Evolutionary conservation across 352 stramenopile species (phyloP).

Genomic region (Globisporangium middletonii): DNA sequence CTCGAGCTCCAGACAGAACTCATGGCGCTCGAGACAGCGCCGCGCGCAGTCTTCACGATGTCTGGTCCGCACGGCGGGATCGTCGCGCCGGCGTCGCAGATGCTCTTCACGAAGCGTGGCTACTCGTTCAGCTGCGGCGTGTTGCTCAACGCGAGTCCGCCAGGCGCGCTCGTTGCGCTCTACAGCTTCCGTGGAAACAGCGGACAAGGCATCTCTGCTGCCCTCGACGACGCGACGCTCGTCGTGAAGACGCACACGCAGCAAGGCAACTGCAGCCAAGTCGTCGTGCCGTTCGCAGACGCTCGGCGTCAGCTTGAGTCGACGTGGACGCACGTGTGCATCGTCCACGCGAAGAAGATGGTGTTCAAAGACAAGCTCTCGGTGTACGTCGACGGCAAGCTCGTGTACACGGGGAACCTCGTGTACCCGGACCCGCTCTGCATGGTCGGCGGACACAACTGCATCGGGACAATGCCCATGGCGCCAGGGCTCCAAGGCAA

Average conservation of each 20-base stretch:
- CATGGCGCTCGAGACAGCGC: slow-evolving; percentile 43
- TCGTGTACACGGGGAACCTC: slow-evolving; percentile 58
- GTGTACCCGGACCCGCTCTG: slow-evolving; percentile 64
- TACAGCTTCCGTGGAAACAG: slow-evolving; percentile 76
- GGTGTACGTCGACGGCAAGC: slow-evolving; percentile 58
- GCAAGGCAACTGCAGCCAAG: slow-evolving; percentile 38
- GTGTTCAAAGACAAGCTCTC: slow-evolving; percentile 85
- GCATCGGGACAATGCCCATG: slow-evolving; percentile 54
- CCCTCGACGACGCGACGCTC: slow-evolving; percentile 46
- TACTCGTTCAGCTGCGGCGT: slow-evolving; percentile 72
- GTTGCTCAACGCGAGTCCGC: slow-evolving; percentile 24
- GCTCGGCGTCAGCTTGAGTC: slow-evolving; percentile 42
- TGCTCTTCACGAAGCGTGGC: slow-evolving; percentile 67
- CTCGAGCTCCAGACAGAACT: slow-evolving; percentile 57
- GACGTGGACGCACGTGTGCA: slow-evolving; percentile 64
- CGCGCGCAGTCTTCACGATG: slow-evolving; percentile 71
- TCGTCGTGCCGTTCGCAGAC: slow-evolving; percentile 51
- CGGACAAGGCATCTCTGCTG: slow-evolving; percentile 61
- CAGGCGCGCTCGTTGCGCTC: slow-evolving; percentile 26
- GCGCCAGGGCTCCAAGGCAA: slow-evolving; percentile 50
- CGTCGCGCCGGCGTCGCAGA: slow-evolving; percentile 45
- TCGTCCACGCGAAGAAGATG: slow-evolving; percentile 86
- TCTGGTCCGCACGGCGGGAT: slow-evolving; percentile 55
- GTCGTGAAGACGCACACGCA: slow-evolving; percentile 46
- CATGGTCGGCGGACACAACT: slow-evolving; percentile 68